Conservation (phyloP, 73 alveolate species). For the Halteria grandinella region DNA sequence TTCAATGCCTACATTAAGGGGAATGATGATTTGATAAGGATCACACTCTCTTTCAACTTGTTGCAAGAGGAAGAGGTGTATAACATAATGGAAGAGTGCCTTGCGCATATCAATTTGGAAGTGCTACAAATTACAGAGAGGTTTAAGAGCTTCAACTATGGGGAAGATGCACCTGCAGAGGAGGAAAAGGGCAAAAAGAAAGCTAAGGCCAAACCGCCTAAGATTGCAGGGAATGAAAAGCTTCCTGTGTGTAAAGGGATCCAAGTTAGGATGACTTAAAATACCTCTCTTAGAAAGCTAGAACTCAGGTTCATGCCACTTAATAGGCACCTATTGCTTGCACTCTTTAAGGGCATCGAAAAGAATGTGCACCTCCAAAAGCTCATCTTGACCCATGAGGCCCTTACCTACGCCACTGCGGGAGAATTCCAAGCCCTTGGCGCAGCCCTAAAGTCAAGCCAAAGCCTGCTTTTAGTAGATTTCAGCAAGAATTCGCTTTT, state of each 20-base stretch:
- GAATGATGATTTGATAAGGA: not conserved
- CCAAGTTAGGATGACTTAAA: too few relatives aligned
- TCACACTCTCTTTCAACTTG: not conserved
- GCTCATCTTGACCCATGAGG: constrained; percentile 11
- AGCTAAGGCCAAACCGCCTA: too few relatives aligned
- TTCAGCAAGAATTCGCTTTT: constrained; percentile 17
- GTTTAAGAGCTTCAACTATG: not conserved
- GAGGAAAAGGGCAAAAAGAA: too few relatives aligned
- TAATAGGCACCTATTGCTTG: not conserved
- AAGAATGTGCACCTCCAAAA: not conserved
- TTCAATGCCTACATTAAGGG: constrained; percentile 26
- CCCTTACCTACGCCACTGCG: not conserved
- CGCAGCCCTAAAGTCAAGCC: not conserved
- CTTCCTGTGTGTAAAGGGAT: too few relatives aligned
- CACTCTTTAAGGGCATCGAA: constrained; percentile 1
- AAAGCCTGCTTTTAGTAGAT: constrained; percentile 2
- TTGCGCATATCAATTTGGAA: constrained; percentile 34
- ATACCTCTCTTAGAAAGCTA: not conserved
- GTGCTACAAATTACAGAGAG: constrained; percentile 8
- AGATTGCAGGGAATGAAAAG: too few relatives aligned
- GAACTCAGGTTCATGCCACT: constrained; percentile 7
- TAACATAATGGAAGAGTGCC: constrained; percentile 9
- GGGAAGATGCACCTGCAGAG: too few relatives aligned
- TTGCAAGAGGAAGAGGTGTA: constrained; percentile 22
- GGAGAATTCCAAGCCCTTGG: constrained; percentile 10